A percentile compares a stretch with the other conserved stretches of the same genome.
These are phyloP conservation scores for Aspergillus felis DNA, from an alignment of 2,329 filamentous ascomycete species.

Conservation along the genomic window DNA sequence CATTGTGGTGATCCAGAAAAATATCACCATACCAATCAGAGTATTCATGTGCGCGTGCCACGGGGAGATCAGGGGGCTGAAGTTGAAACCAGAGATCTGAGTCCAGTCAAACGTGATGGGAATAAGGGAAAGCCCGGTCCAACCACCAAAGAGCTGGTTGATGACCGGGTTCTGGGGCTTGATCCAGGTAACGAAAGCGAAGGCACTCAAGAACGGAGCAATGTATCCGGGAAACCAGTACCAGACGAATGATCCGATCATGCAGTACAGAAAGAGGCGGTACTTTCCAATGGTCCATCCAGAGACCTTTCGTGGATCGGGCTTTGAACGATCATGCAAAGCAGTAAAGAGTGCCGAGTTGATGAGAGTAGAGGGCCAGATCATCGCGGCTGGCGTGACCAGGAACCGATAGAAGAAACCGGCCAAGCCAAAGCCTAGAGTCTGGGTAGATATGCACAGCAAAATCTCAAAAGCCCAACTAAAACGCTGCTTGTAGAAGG, in stretches of 20 bases:
- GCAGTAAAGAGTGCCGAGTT: slow-evolving; percentile 66
- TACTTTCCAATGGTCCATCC: slow-evolving; percentile 66
- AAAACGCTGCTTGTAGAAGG: slow-evolving; percentile 69
- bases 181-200: slow-evolving; percentile 70
- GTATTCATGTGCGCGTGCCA: slow-evolving; percentile 74
- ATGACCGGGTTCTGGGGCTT: slow-evolving; percentile 63
- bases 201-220: slow-evolving; percentile 65
- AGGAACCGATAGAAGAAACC: slow-evolving; percentile 64
- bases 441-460: slow-evolving; percentile 65
- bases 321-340: slow-evolving; percentile 62
- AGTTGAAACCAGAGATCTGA: slow-evolving; percentile 64
- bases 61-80: slow-evolving; percentile 65
- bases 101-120: slow-evolving; percentile 77
- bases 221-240: slow-evolving; percentile 68
- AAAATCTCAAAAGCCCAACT: slow-evolving; percentile 64
- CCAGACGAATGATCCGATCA: slow-evolving; percentile 57
- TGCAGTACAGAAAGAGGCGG: slow-evolving; percentile 59
- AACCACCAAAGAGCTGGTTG: slow-evolving; percentile 70
- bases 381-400: slow-evolving; percentile 59
- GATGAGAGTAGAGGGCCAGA: slow-evolving; percentile 67
- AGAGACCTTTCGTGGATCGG: slow-evolving; percentile 53
- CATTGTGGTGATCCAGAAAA: slow-evolving; percentile 59
- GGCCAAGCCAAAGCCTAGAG: slow-evolving; percentile 65
- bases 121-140: slow-evolving; percentile 62
- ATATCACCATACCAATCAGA: slow-evolving; percentile 61